Evolutionary conservation across 164 flowering plant genomes (phyloP), one percentile per base, ranked within the genome.

Genomic region (Annona cherimola): DNA sequence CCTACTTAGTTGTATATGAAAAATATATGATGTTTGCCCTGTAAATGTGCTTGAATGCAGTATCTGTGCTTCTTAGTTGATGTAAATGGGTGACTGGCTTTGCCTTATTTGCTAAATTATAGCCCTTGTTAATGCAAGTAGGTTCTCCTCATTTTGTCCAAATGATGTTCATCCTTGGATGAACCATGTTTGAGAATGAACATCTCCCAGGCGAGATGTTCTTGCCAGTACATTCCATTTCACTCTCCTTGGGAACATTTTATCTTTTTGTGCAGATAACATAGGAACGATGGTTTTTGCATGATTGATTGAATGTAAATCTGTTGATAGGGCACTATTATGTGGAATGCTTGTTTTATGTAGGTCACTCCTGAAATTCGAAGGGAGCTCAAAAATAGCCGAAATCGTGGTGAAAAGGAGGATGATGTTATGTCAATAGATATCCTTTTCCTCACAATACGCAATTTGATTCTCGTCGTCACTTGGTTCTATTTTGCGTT

Each of bases 311-410:
- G 12, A 39, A 14, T 35, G 18, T 64, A 64, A 40, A 18, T 4
- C 11, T 12, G 4, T 39, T 14, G 16, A 35, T 35, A 41, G 12
- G 16, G 18, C 16, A 64, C 35, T 35, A 35, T 40, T 62, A 67
- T 46, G 42, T 42, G 3, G 67, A 62, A 46, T 11, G 45, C 71
- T 35, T 68, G 4, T 45, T 71, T 66, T 66, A 5, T 83, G 76
- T 76, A 95, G 99, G 92, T 95, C 44, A 89, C 97, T 42, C 94
- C 93, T 66, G 99, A 92, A 85, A 91, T 95, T 69, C 73, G 69
- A 40, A 86, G 95, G 79, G 97, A 92, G 84, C 84, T 95, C 44
- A 83, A 83, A 69, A 81, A 82, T 68, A 89, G 98, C 80, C 90
- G 89, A 60, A 87, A 82, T 67, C 91, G 97, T 69, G 97, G 97